These are phyloP conservation scores for Thelonectria olida DNA, from an alignment of 2,329 filamentous ascomycete species.

Conservation along the genomic window DNA sequence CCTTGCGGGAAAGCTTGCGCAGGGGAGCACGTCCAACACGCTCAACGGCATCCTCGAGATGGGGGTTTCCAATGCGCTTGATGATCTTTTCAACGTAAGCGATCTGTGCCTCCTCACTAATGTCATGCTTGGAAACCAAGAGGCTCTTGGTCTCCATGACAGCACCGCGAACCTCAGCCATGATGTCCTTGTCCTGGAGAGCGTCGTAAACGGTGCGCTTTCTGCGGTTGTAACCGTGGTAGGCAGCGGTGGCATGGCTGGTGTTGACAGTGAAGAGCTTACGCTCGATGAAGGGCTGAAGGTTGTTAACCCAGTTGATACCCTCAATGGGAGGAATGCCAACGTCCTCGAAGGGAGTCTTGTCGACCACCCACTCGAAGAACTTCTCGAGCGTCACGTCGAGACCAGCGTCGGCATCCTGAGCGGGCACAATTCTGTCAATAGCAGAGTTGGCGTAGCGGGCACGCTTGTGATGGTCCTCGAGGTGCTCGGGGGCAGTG, in stretches of 20 bases:
- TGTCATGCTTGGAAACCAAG: slow-evolving; percentile 88
- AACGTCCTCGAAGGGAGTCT: slow-evolving; percentile 79
- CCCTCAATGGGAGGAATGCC: slow-evolving; percentile 78
- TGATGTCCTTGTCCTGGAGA: slow-evolving; percentile 81
- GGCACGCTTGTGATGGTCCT: slow-evolving; percentile 76
- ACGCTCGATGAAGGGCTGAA: slow-evolving; percentile 96
- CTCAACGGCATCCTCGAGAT: slow-evolving; percentile 91
- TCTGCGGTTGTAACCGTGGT: slow-evolving; percentile 88
- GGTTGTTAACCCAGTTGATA: slow-evolving; percentile 91
- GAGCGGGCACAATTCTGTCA: slow-evolving; percentile 95
- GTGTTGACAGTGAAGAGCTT: slow-evolving; percentile 99
- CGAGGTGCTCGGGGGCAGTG: slow-evolving; percentile 73
- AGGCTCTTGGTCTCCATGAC: slow-evolving; percentile 87
- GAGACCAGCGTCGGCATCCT: slow-evolving; percentile 80
- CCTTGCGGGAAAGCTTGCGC: slow-evolving; percentile 92
- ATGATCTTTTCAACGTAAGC: slow-evolving; percentile 94
- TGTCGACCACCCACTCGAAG: slow-evolving; percentile 98
- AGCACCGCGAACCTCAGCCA: slow-evolving; percentile 79
- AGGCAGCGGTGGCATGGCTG: slow-evolving; percentile 93
- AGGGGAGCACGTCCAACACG: slow-evolving; percentile 95
- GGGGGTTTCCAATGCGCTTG: slow-evolving; percentile 90
- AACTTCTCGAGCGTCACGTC: slow-evolving; percentile 98
- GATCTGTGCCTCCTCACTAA: slow-evolving; percentile 77
- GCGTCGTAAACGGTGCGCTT: slow-evolving; percentile 92
- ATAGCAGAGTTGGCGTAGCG: slow-evolving; percentile 98